Percentiles rank a stretch among this genome's conserved stretches.
These are phyloP conservation scores for Septoria linicola DNA, from an alignment of 2,329 filamentous ascomycete species.

Conservation along the genomic window DNA sequence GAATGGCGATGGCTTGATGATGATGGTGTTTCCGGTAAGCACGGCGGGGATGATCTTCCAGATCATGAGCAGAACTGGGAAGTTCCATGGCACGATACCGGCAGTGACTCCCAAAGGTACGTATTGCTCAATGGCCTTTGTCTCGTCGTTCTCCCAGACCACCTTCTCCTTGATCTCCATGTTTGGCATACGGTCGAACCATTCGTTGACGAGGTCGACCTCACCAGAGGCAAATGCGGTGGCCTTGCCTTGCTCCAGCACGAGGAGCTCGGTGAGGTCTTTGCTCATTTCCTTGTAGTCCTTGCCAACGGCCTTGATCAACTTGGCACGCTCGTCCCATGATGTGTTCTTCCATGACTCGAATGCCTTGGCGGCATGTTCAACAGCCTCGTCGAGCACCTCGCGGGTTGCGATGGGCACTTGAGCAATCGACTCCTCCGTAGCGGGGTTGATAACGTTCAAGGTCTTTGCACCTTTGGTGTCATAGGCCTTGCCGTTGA, in stretches of 20 bases:
- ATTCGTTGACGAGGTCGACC: conserved; percentile 24
- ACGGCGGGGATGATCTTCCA: conserved; percentile 76
- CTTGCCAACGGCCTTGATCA: conserved; percentile 21
- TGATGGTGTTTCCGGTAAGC: conserved; percentile 81
- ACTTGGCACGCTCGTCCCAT: conserved; percentile 36
- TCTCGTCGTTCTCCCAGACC: conserved; percentile 23
- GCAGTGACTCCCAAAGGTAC: conserved; percentile 25
- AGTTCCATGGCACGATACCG: conserved; percentile 45
- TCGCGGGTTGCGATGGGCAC: conserved; percentile 41
- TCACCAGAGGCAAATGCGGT: conserved; percentile 22
- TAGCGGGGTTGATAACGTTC: conserved; percentile 39
- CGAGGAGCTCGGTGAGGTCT: conserved; percentile 22
- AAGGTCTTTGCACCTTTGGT: conserved; percentile 31
- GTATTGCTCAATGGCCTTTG: conserved; percentile 24
- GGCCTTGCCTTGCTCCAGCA: conserved; percentile 27
- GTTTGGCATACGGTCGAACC: conserved; percentile 23
- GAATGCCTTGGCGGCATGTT: conserved; percentile 39
- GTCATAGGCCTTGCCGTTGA: conserved; percentile 39
- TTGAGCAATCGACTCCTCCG: conserved; percentile 37
- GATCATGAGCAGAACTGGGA: conserved; percentile 51
- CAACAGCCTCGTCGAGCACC: conserved; percentile 42
- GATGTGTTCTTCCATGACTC: conserved; percentile 37
- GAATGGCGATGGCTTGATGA: conserved; percentile 89
- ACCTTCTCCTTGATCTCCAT: conserved; percentile 26
- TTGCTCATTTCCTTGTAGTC: conserved; percentile 21